Conservation (phyloP, 1,284 basidiomycete genomes). For the Tilletia setariae region DNA sequence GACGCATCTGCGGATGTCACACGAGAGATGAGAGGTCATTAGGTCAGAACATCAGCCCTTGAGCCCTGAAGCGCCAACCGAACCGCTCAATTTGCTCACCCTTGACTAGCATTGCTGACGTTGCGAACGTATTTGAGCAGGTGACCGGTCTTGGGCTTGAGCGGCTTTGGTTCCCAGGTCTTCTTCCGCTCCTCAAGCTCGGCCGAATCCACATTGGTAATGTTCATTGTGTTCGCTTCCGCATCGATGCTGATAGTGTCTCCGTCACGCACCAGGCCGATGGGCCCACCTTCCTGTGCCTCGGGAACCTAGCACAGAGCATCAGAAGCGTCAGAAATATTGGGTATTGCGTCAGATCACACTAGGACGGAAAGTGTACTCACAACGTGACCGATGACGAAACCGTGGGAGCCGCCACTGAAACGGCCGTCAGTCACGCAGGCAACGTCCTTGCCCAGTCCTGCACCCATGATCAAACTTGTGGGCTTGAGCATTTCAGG, state of each 20-base stretch:
- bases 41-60: not conserved
- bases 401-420: slow-evolving; percentile 26
- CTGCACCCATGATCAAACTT: slow-evolving; percentile 30
- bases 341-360: not conserved
- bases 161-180: slow-evolving; percentile 73
- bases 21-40: not conserved
- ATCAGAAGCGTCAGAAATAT: not conserved
- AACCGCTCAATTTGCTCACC: too few species aligned
- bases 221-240: slow-evolving; percentile 74
- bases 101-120: slow-evolving; percentile 71
- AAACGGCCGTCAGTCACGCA: slow-evolving; percentile 27
- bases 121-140: slow-evolving; percentile 49
- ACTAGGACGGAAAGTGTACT: not conserved
- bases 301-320: slow-evolving; percentile 22
- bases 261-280: slow-evolving; percentile 29
- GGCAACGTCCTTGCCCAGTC: slow-evolving; percentile 29
- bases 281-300: slow-evolving; percentile 33
- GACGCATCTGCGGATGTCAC: not conserved
- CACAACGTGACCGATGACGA: slow-evolving; percentile 33
- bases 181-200: slow-evolving; percentile 69
- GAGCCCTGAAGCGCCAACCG: too few species aligned
- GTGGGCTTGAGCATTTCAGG: slow-evolving; percentile 35
- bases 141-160: slow-evolving; percentile 74
- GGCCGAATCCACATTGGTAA: slow-evolving; percentile 65
- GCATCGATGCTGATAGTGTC: slow-evolving; percentile 57